phyloP scores from a whole-genome alignment of 2,329 filamentous ascomycete species.

The Coniosporium tulheliwenetii region DNA sequence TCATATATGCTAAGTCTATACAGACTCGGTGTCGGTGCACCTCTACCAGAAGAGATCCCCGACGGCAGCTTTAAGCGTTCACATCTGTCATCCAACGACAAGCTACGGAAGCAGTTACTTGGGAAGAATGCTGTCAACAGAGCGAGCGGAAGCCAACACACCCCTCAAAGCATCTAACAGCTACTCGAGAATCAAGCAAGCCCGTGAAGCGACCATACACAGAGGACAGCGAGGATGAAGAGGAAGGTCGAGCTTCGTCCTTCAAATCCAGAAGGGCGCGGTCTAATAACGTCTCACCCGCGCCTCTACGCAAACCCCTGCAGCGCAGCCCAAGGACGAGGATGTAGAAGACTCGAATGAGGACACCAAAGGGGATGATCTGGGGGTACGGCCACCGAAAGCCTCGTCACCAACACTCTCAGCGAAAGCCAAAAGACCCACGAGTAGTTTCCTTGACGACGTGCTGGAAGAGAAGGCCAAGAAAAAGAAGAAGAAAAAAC shows the following conservation, averaged over 20 bases:
- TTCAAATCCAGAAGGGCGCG: conserved; percentile 17
- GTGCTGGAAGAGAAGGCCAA: conserved; percentile 31
- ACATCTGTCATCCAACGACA: conserved; percentile 24
- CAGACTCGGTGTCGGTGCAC: conserved; percentile 23
- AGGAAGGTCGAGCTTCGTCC: conserved; percentile 19
- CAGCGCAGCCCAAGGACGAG: background rate
- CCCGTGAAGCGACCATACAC: conserved; percentile 1
- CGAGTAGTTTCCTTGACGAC: conserved; percentile 38
- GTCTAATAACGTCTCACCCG: background rate
- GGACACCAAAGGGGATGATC: conserved; percentile 3
- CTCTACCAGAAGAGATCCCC: conserved; percentile 17
- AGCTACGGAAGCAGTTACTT: conserved; percentile 23
- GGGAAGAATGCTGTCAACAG: conserved; percentile 23
- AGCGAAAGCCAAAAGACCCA: conserved; percentile 1
- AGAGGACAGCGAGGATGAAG: conserved; percentile 22
- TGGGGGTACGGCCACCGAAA: too few species aligned
- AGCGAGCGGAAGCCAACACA: conserved; percentile 3
- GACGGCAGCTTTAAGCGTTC: conserved; percentile 21
- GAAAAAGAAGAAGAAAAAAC: conserved; percentile 33
- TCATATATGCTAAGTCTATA: background rate
- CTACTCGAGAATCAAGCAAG: conserved; percentile 3
- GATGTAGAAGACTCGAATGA: conserved; percentile 17
- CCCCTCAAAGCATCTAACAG: conserved; percentile 1
- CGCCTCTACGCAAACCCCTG: conserved; percentile 3
- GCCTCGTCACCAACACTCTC: too few species aligned